A percentile compares a stretch with the other conserved stretches of the same genome.
Conservation (phyloP, 768 basidiomycete species). For the Psilocybe cyanescens region DNA sequence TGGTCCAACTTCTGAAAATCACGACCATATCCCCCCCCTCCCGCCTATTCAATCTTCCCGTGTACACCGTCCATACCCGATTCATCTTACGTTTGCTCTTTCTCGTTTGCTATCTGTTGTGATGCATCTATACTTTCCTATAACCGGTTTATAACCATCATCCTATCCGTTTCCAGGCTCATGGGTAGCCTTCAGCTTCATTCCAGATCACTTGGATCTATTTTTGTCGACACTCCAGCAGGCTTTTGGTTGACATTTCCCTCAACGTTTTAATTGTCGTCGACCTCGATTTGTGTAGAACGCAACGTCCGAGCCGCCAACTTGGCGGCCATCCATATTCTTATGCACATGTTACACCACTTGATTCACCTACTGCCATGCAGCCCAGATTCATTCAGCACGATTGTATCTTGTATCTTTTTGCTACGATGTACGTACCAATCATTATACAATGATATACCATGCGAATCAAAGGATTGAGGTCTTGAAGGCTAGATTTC, state of each 20-base stretch:
- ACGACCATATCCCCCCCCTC: neutral
- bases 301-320: neutral
- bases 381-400: neutral
- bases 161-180: neutral
- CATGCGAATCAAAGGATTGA: neutral
- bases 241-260: neutral
- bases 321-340: neutral
- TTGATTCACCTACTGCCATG: neutral
- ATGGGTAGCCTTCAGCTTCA: neutral
- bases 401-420: neutral
- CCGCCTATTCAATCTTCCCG: neutral
- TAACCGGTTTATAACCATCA: neutral
- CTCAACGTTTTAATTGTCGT: neutral
- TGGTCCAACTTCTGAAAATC: conserved; percentile 69
- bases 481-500: neutral
- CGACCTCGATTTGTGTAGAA: neutral
- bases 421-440: neutral
- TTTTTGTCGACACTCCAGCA: neutral
- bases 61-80: neutral
- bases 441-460: neutral
- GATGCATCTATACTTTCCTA: neutral
- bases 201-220: neutral
- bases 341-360: neutral
- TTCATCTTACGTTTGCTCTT: neutral
- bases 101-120: conserved; percentile 3